Evolutionary conservation across 768 basidiomycete genomes (phyloP), one percentile per base, ranked within the genome.

Genomic region (Lepiota subincarnata): DNA sequence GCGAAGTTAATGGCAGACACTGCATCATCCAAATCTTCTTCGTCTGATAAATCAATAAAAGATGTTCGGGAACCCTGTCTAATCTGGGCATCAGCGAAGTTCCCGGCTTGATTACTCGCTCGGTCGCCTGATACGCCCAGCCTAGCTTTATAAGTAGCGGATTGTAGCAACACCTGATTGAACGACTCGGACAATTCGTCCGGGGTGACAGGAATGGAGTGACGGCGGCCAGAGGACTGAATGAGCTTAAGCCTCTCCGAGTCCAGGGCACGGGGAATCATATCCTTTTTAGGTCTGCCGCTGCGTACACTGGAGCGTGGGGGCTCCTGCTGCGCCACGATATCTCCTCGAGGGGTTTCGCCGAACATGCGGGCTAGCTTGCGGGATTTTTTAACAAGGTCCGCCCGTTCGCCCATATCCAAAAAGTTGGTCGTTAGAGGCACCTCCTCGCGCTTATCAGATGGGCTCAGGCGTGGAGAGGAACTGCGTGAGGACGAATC

Each of bases 361-460:
- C 90, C 90, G 50, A 92, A 84, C n/a, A 92, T 70, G 57, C 85
- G 84, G n/a, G 86, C 76, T 44, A 92, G 78, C 67, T 93, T 93
- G 61, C 86, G 83, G 47, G 83, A 80, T 60, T 84, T 86, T 50
- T 81, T 75, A 28, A 92, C 73, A 53, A 86, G 81, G 46, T 87
- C 87, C 0, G 85, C 79, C 26, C 90, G 87, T 58, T 87, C 82
- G 10, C 76, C 73, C 14, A 82, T 70, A 57, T 74, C 73, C 43
- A 90, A 82, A 57, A 76, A 68, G 67, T 92, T 91, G 4, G 82
- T 83, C 2, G 86, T 87, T 1, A 83, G 80, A 0, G 86, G 85
- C 18, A 79, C 68, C 19, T 56, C 39, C 2, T 31, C 39, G 57
- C 57, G 54, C 36, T 50, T 56, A 44, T 59, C 55, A 47, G 46